Percentiles rank a stretch among this genome's conserved stretches.
These are phyloP conservation scores for Omphalea diandra DNA, from an alignment of 441 rosid species.

Conservation along the genomic window DNA sequence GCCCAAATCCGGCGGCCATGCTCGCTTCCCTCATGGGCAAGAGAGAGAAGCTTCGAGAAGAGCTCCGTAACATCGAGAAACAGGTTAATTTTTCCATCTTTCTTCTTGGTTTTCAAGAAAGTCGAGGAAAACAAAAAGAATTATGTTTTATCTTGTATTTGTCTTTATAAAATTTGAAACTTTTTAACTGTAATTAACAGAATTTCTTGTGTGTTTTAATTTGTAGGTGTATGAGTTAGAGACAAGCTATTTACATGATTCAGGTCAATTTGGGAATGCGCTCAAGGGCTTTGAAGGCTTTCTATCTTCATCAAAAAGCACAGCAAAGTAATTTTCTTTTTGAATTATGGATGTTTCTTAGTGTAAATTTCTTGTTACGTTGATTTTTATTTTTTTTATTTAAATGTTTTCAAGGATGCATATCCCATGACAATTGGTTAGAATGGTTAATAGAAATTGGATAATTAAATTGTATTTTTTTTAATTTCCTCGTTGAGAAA, in stretches of 20 bases:
- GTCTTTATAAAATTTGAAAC: neutral
- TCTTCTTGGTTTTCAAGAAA: neutral
- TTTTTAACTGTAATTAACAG: neutral
- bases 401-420: neutral
- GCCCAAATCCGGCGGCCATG: constrained; percentile 63
- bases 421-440: neutral
- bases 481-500: neutral
- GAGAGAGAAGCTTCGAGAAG: constrained; percentile 81
- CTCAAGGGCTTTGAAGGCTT: constrained; percentile 90
- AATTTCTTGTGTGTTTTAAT: neutral
- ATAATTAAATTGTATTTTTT: neutral
- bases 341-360: constrained; percentile 10
- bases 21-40: constrained; percentile 64
- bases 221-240: constrained; percentile 86
- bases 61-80: constrained; percentile 74
- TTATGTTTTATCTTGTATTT: neutral
- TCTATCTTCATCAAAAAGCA: constrained; percentile 70
- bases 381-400: neutral
- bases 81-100: constrained; percentile 43
- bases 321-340: constrained; percentile 45
- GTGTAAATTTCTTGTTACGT: constrained; percentile 2
- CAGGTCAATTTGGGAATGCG: constrained; percentile 75
- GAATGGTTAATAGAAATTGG: neutral
- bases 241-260: constrained; percentile 88
- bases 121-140: neutral